Evolutionary conservation across 305 asterid genomes (phyloP).

Genomic region (Ajuga reptans): DNA sequence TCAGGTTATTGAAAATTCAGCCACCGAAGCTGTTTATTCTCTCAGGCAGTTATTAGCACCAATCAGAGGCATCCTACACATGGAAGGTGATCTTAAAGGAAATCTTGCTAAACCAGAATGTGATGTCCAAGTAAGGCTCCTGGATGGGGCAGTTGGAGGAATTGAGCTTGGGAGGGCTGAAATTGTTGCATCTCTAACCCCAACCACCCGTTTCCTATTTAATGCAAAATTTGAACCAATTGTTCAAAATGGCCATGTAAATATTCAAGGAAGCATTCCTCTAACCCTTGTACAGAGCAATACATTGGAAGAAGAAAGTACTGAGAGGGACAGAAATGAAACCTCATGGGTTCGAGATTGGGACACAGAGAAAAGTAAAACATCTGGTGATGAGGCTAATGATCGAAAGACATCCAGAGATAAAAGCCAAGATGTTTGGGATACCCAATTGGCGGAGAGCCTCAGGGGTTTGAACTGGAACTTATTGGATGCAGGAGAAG

Average conservation of each 20-base stretch:
- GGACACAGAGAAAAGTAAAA: constrained; percentile 61
- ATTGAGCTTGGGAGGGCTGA: constrained; percentile 97
- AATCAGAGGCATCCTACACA: constrained; percentile 87
- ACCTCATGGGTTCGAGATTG: constrained; percentile 66
- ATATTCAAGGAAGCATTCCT: constrained; percentile 95
- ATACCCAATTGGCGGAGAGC: constrained; percentile 76
- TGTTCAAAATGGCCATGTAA: constrained; percentile 85
- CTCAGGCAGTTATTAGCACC: constrained; percentile 84
- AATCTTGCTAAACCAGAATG: constrained; percentile 95
- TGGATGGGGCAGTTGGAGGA: constrained; percentile 95
- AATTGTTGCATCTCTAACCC: constrained; percentile 93
- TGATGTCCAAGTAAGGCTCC: constrained; percentile 95
- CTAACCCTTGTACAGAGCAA: constrained; percentile 62
- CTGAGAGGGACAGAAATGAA: constrained; percentile 63
- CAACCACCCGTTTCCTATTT: constrained; percentile 80
- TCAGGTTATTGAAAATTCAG: constrained; percentile 91
- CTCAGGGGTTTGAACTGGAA: constrained; percentile 95
- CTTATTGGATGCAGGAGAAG: constrained; percentile 94
- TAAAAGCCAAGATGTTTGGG: constrained; percentile 88
- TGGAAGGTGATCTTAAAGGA: constrained; percentile 99
- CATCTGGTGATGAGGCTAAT: constrained; percentile 52
- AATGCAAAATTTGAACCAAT: constrained; percentile 93
- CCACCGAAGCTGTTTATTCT: constrained; percentile 87
- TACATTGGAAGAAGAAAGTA: constrained; percentile 57
- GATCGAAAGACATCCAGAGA: constrained; percentile 73